Percentiles rank a stretch among this genome's conserved stretches.
Evolutionary conservation across 2,329 filamentous ascomycete species (phyloP).

Genomic region (Tolypocladium guangdongense): DNA sequence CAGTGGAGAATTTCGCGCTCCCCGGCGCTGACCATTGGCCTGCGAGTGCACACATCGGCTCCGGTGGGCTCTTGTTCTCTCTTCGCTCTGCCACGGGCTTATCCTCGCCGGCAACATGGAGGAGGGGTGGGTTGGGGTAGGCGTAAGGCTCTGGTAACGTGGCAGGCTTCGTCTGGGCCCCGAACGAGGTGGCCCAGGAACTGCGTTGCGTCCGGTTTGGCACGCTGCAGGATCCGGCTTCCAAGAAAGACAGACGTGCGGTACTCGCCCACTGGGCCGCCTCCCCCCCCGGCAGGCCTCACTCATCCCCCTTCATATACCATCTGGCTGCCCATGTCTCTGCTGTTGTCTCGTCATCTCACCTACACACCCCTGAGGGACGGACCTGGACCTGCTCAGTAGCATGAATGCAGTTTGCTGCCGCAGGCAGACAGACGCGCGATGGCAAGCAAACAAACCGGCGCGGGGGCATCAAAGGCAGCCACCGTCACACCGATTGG

Average conservation of each 20-base stretch:
- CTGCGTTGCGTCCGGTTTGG: constrained; percentile 1
- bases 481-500: constrained; percentile 1
- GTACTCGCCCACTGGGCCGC: not conserved
- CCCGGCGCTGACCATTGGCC: not conserved
- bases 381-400: not conserved
- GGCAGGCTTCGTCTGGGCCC: constrained; percentile 14
- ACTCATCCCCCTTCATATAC: not conserved
- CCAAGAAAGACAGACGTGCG: not conserved
- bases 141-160: constrained; percentile 12
- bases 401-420: not conserved
- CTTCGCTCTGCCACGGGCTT: not conserved
- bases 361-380: not conserved
- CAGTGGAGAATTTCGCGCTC: not conserved
- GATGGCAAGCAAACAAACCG: not conserved
- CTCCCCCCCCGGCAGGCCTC: not conserved
- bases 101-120: not conserved
- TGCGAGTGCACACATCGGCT: not conserved
- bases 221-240: not conserved
- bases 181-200: not conserved
- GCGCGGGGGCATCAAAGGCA: not conserved
- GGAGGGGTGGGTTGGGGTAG: constrained; percentile 2
- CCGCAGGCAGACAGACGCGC: not conserved
- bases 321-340: not conserved
- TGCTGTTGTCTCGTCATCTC: not conserved
- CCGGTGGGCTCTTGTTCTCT: not conserved